These are phyloP conservation scores for Tripidium arundinaceum DNA, from an alignment of 202 grass and related monocot species.

Conservation along the genomic window DNA sequence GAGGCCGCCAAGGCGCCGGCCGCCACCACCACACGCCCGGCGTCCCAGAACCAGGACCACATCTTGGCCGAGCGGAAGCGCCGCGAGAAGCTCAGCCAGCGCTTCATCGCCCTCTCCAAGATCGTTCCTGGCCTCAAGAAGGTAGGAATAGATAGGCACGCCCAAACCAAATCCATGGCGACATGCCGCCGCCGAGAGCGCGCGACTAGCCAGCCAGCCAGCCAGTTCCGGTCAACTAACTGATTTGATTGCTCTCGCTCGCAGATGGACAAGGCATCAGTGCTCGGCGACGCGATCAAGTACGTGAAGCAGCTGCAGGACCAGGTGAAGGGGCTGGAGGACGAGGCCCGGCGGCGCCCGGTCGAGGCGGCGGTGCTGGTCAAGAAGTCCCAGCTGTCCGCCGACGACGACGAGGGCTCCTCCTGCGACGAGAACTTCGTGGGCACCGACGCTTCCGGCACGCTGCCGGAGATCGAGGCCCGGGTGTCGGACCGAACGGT, in stretches of 20 bases:
- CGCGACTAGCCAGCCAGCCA: too few species aligned
- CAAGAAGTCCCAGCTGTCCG: constrained; percentile 68
- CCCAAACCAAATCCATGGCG: constrained; percentile 1
- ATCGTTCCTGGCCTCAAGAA: constrained; percentile 96
- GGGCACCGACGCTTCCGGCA: constrained; percentile 8
- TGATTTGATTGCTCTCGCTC: background rate
- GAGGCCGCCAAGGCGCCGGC: constrained; percentile 1
- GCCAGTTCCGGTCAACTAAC: background rate
- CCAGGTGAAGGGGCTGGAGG: constrained; percentile 69
- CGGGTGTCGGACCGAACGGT: constrained; percentile 66
- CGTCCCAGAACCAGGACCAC: constrained; percentile 82
- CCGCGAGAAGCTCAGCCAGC: constrained; percentile 98
- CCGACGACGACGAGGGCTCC: constrained; percentile 53
- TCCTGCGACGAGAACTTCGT: constrained; percentile 71
- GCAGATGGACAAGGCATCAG: constrained; percentile 98
- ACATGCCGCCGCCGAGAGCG: background rate
- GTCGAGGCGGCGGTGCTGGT: constrained; percentile 84
- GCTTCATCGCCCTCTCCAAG: constrained; percentile 92
- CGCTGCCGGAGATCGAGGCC: constrained; percentile 81
- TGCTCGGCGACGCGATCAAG: constrained; percentile 96
- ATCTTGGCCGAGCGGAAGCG: constrained; percentile 89
- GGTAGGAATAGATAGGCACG: too few species aligned
- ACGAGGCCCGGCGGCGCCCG: constrained; percentile 50
- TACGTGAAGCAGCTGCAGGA: constrained; percentile 91
- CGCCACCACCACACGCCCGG: constrained; percentile 19